Evolutionary conservation across 1,284 basidiomycete genomes (phyloP).

Genomic region (Irpex sp.): DNA sequence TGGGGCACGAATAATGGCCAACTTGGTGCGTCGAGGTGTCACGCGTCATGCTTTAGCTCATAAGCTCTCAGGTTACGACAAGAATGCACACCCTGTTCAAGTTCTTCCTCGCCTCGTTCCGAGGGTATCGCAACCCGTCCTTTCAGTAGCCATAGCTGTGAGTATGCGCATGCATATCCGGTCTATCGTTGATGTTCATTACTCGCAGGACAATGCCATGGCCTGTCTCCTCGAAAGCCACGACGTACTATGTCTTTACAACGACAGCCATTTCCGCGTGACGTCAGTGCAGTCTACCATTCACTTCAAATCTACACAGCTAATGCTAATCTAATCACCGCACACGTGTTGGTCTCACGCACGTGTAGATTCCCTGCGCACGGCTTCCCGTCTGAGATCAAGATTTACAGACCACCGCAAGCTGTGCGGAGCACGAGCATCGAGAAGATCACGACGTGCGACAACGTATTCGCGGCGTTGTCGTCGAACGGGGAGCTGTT

Average conservation of each 20-base stretch:
- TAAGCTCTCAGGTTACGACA: constrained; percentile 59
- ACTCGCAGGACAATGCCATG: constrained; percentile 72
- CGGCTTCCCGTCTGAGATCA: constrained; percentile 67
- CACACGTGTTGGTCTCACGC: neutral
- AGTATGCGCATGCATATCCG: constrained; percentile 17
- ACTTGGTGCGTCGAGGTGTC: constrained; percentile 50
- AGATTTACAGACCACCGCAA: constrained; percentile 76
- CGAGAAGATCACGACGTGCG: constrained; percentile 68
- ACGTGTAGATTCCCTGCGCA: constrained; percentile 60
- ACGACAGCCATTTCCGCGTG: constrained; percentile 72
- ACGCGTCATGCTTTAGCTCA: neutral
- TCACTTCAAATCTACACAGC: constrained; percentile 1
- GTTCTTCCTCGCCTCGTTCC: constrained; percentile 80
- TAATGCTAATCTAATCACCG: constrained; percentile 10
- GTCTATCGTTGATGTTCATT: constrained; percentile 3
- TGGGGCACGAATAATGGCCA: constrained; percentile 97
- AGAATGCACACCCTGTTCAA: constrained; percentile 72
- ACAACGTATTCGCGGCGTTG: constrained; percentile 83
- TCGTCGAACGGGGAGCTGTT: constrained; percentile 90
- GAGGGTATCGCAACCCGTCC: constrained; percentile 64
- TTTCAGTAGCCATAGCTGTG: constrained; percentile 68
- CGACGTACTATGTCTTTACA: constrained; percentile 83
- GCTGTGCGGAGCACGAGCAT: constrained; percentile 68
- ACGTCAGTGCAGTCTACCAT: constrained; percentile 35
- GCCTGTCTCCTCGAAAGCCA: constrained; percentile 68